Conservation (phyloP, 768 basidiomycete species). For the Suillus brevipes region DNA sequence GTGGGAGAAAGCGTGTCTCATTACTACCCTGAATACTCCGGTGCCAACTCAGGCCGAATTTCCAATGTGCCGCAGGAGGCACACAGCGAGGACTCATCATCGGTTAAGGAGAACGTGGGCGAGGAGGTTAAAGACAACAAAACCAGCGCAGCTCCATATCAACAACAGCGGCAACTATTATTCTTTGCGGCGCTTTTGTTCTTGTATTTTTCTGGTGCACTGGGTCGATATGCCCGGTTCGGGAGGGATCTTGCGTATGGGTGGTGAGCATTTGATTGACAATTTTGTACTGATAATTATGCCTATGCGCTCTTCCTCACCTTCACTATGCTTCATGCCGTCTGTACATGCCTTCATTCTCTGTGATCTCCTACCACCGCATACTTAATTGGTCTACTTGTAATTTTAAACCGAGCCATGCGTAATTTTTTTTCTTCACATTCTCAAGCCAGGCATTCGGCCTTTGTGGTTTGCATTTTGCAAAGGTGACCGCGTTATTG, state of each 20-base stretch:
- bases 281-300: not conserved
- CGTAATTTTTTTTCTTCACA: not conserved
- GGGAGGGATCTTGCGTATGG: constrained; percentile 2
- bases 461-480: too few relatives aligned
- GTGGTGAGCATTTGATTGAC: not conserved
- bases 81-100: not conserved
- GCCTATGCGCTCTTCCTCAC: not conserved
- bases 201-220: not conserved
- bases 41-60: not conserved
- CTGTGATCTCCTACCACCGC: not conserved
- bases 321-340: not conserved
- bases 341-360: not conserved
- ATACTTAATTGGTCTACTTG: not conserved
- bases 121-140: not conserved
- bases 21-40: not conserved
- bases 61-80: not conserved
- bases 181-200: not conserved
- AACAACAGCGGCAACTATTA: not conserved
- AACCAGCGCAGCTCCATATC: not conserved
- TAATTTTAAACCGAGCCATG: not conserved
- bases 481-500: not conserved
- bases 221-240: not conserved
- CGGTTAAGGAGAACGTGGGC: not conserved
- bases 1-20: constrained; percentile 2
- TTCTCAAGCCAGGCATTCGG: not conserved